Evolutionary conservation across 2,329 filamentous ascomycete species (phyloP), one percentile per base, ranked within the genome.

Genomic region (Aureobasidium zeae): DNA sequence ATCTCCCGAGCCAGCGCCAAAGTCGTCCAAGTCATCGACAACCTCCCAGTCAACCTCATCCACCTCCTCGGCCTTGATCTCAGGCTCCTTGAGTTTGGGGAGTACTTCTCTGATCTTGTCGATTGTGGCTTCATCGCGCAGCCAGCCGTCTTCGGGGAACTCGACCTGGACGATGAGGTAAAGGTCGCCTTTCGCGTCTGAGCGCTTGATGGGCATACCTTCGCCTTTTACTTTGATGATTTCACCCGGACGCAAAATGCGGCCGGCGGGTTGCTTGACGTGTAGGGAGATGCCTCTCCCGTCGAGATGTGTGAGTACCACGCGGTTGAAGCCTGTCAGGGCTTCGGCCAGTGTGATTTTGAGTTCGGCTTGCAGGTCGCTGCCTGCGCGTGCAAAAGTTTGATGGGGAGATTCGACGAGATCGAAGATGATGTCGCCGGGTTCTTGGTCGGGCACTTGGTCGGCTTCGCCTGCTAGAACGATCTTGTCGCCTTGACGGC

Each of bases 381-480:
- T 72, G 3, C 88, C 89, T 29, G 85, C 80, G 30, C 91, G 81
- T 49, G 81, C 78, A 64, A 96, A 98, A 5, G 75, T 65, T 1
- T 85, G 79, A 62, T 98, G 89, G 2, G 79, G 74, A 53, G 83
- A 77, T 65, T 98, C 87, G 1, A 81, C 74, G 2, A 98, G 67
- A 16, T 83, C 80, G 67, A 98, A 96, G 53, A 96, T 75, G 54
- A 98, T 89, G 58, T 96, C 87, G 45, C 91, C 91, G 0, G 89
- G 88, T 44, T 81, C 83, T 61, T 89, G 83, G 56, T 88, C 86
- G 0, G 89, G 89, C 31, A 81, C 70, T 64, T 98, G 89, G 58
- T 98, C 91, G 22, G 89, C 91, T 65, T 98, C 91, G 48, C 89
- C 89, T 59, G 93, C 82, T 4, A 98, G 71, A 8, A 88, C 77